These are phyloP conservation scores for Pseudogymnoascus sp. DNA, from an alignment of 2,329 filamentous ascomycete species.

Conservation along the genomic window DNA sequence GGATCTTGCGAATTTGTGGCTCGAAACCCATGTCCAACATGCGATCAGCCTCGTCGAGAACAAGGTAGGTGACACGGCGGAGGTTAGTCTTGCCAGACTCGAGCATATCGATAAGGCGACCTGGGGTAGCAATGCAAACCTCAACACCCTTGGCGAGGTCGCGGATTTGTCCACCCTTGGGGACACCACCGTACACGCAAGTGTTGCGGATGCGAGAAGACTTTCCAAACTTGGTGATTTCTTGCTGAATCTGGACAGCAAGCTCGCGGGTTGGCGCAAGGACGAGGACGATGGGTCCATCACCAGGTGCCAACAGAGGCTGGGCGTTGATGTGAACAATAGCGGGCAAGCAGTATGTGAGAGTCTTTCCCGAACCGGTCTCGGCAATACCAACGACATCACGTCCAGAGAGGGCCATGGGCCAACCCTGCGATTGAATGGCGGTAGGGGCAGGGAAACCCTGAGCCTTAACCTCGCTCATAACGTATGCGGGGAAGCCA, in stretches of 20 bases:
- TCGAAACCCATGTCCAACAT: slow-evolving; percentile 99
- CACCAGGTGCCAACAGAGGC: slow-evolving; percentile 86
- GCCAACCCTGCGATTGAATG: slow-evolving; percentile 98
- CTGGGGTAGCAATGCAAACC: slow-evolving; percentile 96
- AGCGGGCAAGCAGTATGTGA: slow-evolving; percentile 94
- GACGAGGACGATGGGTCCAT: slow-evolving; percentile 93
- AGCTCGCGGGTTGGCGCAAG: slow-evolving; percentile 95
- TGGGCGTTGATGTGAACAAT: slow-evolving; percentile 99
- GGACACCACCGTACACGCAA: slow-evolving; percentile 97
- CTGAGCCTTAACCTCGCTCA: slow-evolving; percentile 97
- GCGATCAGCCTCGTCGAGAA: slow-evolving; percentile 96
- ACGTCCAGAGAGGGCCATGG: slow-evolving; percentile 95
- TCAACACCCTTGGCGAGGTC: slow-evolving; percentile 93
- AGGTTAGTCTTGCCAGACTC: slow-evolving; percentile 98
- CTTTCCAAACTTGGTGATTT: slow-evolving; percentile 97
- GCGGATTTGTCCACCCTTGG: slow-evolving; percentile 93
- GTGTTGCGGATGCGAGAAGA: slow-evolving; percentile 98
- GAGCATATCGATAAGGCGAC: slow-evolving; percentile 96
- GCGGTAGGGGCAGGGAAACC: slow-evolving; percentile 89
- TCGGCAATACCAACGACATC: slow-evolving; percentile 99
- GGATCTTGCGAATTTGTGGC: slow-evolving; percentile 98
- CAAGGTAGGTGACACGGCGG: slow-evolving; percentile 93
- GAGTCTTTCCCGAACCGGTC: slow-evolving; percentile 97
- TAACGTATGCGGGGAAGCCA: slow-evolving; percentile 92
- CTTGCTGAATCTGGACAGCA: slow-evolving; percentile 95